Percentiles rank a stretch among this genome's conserved stretches.
Conservation (phyloP, 1,139 yeast species). For the Candida gigantensis region DNA sequence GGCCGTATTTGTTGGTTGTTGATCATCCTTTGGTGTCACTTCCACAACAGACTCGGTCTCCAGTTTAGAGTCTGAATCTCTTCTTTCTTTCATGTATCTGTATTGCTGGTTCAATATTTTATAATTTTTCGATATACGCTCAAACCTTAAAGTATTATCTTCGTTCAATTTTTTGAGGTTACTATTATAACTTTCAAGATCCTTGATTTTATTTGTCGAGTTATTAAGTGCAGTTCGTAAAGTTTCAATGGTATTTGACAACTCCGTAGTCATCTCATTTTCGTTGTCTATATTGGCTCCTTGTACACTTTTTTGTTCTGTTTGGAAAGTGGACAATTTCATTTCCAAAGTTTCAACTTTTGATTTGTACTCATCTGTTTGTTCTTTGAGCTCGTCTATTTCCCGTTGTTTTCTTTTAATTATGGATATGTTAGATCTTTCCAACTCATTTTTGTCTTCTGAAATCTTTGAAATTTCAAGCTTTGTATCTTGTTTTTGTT, state of each 20-base stretch:
- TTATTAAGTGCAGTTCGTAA: conserved; percentile 54
- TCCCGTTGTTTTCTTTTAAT: conserved; percentile 55
- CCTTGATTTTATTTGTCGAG: conserved; percentile 52
- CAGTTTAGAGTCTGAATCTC: not conserved
- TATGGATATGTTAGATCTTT: conserved; percentile 50
- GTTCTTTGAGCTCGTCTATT: conserved; percentile 42
- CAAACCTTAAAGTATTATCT: conserved; percentile 65
- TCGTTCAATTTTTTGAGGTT: conserved; percentile 65
- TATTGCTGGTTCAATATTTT: conserved; percentile 61
- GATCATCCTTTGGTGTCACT: not conserved
- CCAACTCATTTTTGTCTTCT: conserved; percentile 64
- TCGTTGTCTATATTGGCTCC: conserved; percentile 20
- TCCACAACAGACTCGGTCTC: conserved; percentile 3
- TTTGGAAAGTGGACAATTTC: conserved; percentile 33
- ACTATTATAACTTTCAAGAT: conserved; percentile 56
- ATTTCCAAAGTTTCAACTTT: conserved; percentile 40
- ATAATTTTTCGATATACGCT: conserved; percentile 66
- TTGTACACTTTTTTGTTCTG: not conserved
- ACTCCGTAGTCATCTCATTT: conserved; percentile 17
- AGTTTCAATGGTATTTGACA: conserved; percentile 36
- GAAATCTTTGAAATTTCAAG: conserved; percentile 32
- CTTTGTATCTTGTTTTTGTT: conserved; percentile 37
- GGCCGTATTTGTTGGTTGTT: conserved; percentile 48
- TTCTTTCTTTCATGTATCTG: conserved; percentile 27
- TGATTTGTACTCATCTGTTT: conserved; percentile 27